Evolutionary conservation across 2,329 filamentous ascomycete species (phyloP).

Genomic region (Cadophora luteo-olivacea): DNA sequence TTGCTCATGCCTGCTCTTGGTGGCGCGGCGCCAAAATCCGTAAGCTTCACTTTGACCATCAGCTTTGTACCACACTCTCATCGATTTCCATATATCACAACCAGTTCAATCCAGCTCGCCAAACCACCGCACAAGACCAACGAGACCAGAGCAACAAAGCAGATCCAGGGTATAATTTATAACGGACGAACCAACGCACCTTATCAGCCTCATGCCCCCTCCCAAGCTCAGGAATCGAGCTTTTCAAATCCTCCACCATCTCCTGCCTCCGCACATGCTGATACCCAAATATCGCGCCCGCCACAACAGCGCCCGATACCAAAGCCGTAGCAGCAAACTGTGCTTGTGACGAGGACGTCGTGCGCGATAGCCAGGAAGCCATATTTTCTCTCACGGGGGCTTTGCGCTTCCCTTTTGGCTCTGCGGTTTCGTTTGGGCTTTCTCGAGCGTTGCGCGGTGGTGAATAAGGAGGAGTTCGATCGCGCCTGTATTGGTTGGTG

Average conservation of each 20-base stretch:
- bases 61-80: slow-evolving; percentile 41
- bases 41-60: slow-evolving; percentile 53
- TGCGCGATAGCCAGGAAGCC: slow-evolving; percentile 41
- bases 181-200: slow-evolving; percentile 41
- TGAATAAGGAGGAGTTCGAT: not conserved
- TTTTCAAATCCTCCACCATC: slow-evolving; percentile 63
- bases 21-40: slow-evolving; percentile 53
- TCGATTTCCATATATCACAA: not conserved
- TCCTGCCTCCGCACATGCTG: slow-evolving; percentile 64
- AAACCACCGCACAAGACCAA: not conserved
- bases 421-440: not conserved
- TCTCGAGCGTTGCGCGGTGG: not conserved
- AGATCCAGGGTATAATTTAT: too few species aligned
- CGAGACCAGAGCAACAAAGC: too few species aligned
- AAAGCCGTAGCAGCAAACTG: slow-evolving; percentile 77
- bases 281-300: slow-evolving; percentile 65
- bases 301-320: slow-evolving; percentile 65
- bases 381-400: slow-evolving; percentile 29
- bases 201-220: slow-evolving; percentile 46
- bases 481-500: too few species aligned
- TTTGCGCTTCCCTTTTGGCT: slow-evolving; percentile 11
- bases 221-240: slow-evolving; percentile 58
- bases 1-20: slow-evolving; percentile 51
- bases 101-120: not conserved
- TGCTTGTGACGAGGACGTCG: slow-evolving; percentile 34